Base-by-base conservation (phyloP, 768 basidiomycete genomes). In the Kwoniella bestiolae region DNA sequence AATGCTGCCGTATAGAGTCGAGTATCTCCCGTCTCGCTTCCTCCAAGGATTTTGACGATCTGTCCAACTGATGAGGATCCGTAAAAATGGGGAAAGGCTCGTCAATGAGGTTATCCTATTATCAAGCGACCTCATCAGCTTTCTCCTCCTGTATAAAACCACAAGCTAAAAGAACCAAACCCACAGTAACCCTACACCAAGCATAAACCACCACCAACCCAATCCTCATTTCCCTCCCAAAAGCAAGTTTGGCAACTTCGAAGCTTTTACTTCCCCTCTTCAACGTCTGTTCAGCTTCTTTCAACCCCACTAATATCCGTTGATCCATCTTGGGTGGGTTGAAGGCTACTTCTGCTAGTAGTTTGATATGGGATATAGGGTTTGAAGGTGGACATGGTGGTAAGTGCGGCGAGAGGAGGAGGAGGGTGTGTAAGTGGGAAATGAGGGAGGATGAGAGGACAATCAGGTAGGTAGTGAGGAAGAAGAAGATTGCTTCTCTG, bases 371-470 rank as follows among this genome's bases (percentile, higher is more conserved):
- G 16, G 26, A 26, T 2, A 77, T 11, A 7, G 68, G 70, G 46
- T 73, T 72, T 7, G 26, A 26, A 0, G 79, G 77, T 23, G 79
- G 79, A 64, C 77, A 80, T 9, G 74, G 72, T 4, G 74, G 70
- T 26, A 73, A 53, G n/a, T 52, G 90, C 23, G 94, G 88, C 21
- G 90, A 80, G 67, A 90, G 78, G 49, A 93, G 85, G 57, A 90
- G 82, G 41, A 91, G 77, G 55, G 83, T 83, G 38, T 89, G 85
- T 60, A 87, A 83, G 25, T 80, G 79, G 1, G 76, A 71, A 16
- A 79, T 72, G 8, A 80, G 62, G 3, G 72, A 75, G 1, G 70
- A 61, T 5, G 77, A 59, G 26, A 77, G 67, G 60, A 79, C 65
- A 46, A 77, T 62, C 3, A 80, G 74, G 61, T 79, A 67, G 1